Conservation (phyloP, 2,329 filamentous ascomycete species). For the Aschersonia sp. region DNA sequence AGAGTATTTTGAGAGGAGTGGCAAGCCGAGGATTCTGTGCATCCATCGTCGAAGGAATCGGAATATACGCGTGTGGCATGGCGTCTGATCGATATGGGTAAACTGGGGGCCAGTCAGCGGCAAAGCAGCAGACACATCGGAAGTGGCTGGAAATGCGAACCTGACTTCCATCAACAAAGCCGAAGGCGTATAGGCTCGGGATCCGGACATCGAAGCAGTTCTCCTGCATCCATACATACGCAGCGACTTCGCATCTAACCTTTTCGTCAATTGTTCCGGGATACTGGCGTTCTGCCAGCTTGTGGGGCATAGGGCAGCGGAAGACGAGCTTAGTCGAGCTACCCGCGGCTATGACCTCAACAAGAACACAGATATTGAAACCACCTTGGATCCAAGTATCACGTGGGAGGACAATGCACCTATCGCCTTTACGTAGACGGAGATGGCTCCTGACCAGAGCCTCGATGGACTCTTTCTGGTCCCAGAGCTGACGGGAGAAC, state of each 20-base stretch:
- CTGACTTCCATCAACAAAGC: neutral
- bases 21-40: neutral
- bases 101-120: neutral
- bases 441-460: slow-evolving; percentile 6
- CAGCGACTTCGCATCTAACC: slow-evolving; percentile 20
- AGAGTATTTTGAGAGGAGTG: slow-evolving; percentile 7
- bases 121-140: neutral
- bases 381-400: slow-evolving; percentile 13
- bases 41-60: neutral
- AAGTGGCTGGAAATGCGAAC: no score
- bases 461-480: slow-evolving; percentile 4
- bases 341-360: slow-evolving; percentile 5
- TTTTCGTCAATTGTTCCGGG: slow-evolving; percentile 25
- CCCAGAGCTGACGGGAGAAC: slow-evolving; percentile 3
- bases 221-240: slow-evolving; percentile 22
- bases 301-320: slow-evolving; percentile 15
- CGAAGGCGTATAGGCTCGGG: slow-evolving; percentile 11
- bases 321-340: slow-evolving; percentile 3
- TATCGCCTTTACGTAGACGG: neutral
- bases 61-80: neutral
- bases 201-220: slow-evolving; percentile 21
- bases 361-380: slow-evolving; percentile 17
- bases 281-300: slow-evolving; percentile 18
- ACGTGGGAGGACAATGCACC: neutral
- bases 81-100: neutral